Evolutionary conservation across 2,329 filamentous ascomycete species (phyloP), one percentile per base, ranked within the genome.

Genomic region (Trichoderma sp.): DNA sequence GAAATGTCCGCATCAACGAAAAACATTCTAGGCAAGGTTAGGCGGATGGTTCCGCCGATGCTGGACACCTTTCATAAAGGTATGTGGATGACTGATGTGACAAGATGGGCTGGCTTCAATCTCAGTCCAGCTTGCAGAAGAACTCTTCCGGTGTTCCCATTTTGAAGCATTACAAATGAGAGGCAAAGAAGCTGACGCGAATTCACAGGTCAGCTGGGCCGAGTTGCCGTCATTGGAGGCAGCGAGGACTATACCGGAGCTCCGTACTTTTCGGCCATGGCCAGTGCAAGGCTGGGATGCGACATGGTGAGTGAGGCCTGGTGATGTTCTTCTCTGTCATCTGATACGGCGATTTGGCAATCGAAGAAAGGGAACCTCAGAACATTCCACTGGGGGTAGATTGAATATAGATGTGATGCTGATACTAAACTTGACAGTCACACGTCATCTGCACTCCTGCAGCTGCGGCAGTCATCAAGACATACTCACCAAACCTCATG

Each of bases 401-500:
- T 53, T 17, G 26, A 28, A 23, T 4, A 4, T 17, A 43, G 8
- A 17, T 6, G 32, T 34, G 26, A 32, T 15, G 23, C 55, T 71
- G 53, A 68, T 34, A 8, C 43, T 26, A n/a, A 28, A 5, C 17
- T 57, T 28, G 36, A 47, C 47, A 94, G 94, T 94, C 92, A 74
- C 95, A 98, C 83, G 92, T 99, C 74, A 97, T 99, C 79, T 99
- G 96, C 85, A 97, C 97, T 73, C 94, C 93, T 11, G 92, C 88
- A 69, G 96, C 96, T 3, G 94, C 88, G 61, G 87, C 89, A 78
- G 95, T 98, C 47, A 97, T 99, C 83, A 99, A 99, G 85, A 93
- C 94, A 4, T 99, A 98, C 84, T 98, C 95, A 23, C 96, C 96
- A 3, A 98, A 98, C 80, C 87, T 99, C 32, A 99, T 99, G 95